Evolutionary conservation across 768 basidiomycete species (phyloP), one percentile per base, ranked within the genome.

Genomic region (Boletus sensibilis): DNA sequence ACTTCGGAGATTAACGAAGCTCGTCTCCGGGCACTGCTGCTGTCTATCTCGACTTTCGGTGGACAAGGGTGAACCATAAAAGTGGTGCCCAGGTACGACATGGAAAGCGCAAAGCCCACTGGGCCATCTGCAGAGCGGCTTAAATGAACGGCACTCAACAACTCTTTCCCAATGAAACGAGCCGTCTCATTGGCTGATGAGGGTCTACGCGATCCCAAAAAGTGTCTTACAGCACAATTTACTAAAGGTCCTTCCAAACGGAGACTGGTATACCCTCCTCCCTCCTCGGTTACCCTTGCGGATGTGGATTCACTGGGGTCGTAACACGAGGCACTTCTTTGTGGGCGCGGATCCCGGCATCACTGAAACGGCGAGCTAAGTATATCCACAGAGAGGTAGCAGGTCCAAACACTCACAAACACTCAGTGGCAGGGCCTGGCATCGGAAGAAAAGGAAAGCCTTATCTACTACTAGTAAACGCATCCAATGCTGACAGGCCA

Each of bases 281-380:
- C n/a, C n/a, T n/a, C n/a, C n/a, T n/a, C n/a, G n/a, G n/a, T n/a
- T n/a, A n/a, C n/a, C n/a, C n/a, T n/a, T n/a, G n/a, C n/a, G n/a
- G n/a, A n/a, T n/a, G n/a, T n/a, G n/a, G 43, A 31, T 42, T 25
- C 33, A 9, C 46, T 18, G 18, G n/a, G 18, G 39, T 25, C 34
- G 21, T 6, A 40, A 48, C 37, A 53, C 20, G 49, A 55, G 41
- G 57, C 48, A 16, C 51, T 51, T 44, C 18, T 53, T 45, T 53
- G 58, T 56, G 23, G 25, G 52, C 55, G 62, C 33, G 8, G 55
- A 56, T 57, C 54, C 41, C 25, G n/a, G n/a, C 37, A 33, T 27
- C 25, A 20, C 18, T 18, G 35, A 48, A 41, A 49, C 13, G 11
- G 21, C 7, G 37, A 20, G 7, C 11, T n/a, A 52, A 43, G 21